A percentile compares a stretch with the other conserved stretches of the same genome.
Evolutionary conservation across 2,329 filamentous ascomycete species (phyloP).

Genomic region (Apiospora marii): DNA sequence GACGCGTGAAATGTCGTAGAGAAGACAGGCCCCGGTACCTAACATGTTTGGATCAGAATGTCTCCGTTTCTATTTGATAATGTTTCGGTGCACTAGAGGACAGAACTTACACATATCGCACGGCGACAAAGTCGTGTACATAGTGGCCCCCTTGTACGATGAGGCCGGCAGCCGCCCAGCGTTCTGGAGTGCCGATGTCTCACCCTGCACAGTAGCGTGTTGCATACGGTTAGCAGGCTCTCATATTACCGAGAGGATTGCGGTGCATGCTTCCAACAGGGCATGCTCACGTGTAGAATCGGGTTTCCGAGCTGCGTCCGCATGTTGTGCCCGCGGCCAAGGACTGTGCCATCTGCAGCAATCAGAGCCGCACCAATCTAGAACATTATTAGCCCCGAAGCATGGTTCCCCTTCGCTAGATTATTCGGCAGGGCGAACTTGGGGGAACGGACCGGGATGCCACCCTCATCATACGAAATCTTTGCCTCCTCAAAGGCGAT

Average conservation of each 20-base stretch:
- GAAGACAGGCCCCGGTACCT: slow-evolving; percentile 75
- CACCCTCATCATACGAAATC: slow-evolving; percentile 54
- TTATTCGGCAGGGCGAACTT: background rate
- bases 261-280: background rate
- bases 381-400: background rate
- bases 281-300: slow-evolving; percentile 71
- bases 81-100: background rate
- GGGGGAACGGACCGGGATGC: slow-evolving; percentile 50
- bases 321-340: slow-evolving; percentile 79
- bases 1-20: slow-evolving; percentile 77
- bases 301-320: slow-evolving; percentile 75
- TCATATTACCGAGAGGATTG: background rate
- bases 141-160: slow-evolving; percentile 75
- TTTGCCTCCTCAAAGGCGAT: slow-evolving; percentile 57
- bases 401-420: background rate
- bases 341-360: slow-evolving; percentile 72
- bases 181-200: slow-evolving; percentile 79
- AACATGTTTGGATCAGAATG: background rate
- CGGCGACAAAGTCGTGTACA: slow-evolving; percentile 83
- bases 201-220: slow-evolving; percentile 59
- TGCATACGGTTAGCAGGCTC: background rate
- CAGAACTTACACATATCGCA: slow-evolving; percentile 74
- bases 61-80: too few relatives aligned
- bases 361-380: slow-evolving; percentile 67
- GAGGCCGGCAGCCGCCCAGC: slow-evolving; percentile 75